Base-by-base conservation (phyloP, 2,329 filamentous ascomycete genomes). In the Ophiocordyceps unilateralis region DNA sequence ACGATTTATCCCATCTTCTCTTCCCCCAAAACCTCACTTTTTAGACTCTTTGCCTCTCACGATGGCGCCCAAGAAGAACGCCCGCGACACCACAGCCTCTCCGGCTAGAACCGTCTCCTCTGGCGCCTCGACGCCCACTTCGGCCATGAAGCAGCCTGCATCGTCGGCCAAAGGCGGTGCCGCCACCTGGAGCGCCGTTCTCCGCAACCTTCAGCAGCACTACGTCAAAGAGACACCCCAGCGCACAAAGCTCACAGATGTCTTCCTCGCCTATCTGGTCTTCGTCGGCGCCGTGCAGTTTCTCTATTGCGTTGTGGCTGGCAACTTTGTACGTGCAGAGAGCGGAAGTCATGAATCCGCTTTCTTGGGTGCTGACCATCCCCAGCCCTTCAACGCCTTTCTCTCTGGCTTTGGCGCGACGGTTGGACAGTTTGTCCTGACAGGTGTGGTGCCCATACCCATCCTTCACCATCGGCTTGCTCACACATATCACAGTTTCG, bases 361-460 rank as follows among this genome's bases (percentile, higher is more conserved):
- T 19, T 19, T 17, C n/a, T 17, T 9, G 1, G 32, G 6, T 36
- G 39, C 52, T 59, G 47, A 55, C 42, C 34, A 6, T n/a, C n/a
- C 24, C 8, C 45, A 96, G 89, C 91, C 91, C 10, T 98, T 98
- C 72, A 98, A 98, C 62, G 91, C 93, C 50, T 98, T 98, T 69
- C 77, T 98, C 26, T 85, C 88, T 26, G 93, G 91, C 40, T 98
- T 98, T 69, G 80, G 78, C 47, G 86, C 89, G 15, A 91, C 89
- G 1, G 89, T 98, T 49, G 91, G 91, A 48, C 91, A 98, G 61
- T 98, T 98, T 61, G 91, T 98, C 48, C 76, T 98, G 52, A 95
- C 91, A 41, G 85, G 86, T 70, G 79, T 57, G 67, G 68, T 14
- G 4, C 17, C 4, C 11, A 10, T 12, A 5, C 8, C 6, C 15